Percentiles rank a stretch among this genome's conserved stretches.
Evolutionary conservation across 305 asterid genomes (phyloP).

Genomic region (Fraxinus paxiana): DNA sequence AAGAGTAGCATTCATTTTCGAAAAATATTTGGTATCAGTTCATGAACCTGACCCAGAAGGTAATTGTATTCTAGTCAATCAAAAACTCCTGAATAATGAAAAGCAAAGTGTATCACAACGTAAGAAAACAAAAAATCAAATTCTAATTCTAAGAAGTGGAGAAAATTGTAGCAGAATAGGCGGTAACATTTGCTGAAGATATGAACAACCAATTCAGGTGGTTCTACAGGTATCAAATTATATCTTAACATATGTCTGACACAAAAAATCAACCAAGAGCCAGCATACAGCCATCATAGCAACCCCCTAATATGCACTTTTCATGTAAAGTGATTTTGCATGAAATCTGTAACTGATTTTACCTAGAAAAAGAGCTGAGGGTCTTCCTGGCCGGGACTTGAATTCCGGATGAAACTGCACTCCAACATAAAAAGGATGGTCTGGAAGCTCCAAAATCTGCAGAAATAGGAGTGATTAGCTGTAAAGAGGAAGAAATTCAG

Average conservation of each 20-base stretch:
- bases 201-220: not conserved
- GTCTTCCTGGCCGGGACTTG: slow-evolving; percentile 91
- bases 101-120: not conserved
- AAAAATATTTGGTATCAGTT: not conserved
- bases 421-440: slow-evolving; percentile 38
- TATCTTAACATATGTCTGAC: not conserved
- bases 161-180: not conserved
- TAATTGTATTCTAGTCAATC: not conserved
- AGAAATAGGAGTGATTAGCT: slow-evolving; percentile 18
- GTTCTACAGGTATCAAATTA: not conserved
- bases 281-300: not conserved
- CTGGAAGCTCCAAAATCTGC: slow-evolving; percentile 72
- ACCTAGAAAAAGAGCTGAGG: slow-evolving; percentile 84
- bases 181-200: not conserved
- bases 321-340: not conserved
- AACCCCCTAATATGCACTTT: not conserved
- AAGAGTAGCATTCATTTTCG: slow-evolving; percentile 5
- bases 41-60: not conserved
- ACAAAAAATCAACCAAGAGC: not conserved
- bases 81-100: not conserved
- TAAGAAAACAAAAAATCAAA: not conserved
- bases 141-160: not conserved
- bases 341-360: slow-evolving; percentile 10
- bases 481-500: slow-evolving; percentile 13
- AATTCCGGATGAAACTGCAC: slow-evolving; percentile 97